These are phyloP conservation scores for Diospyros lotus DNA, from an alignment of 148 eudicot species.

Conservation along the genomic window DNA sequence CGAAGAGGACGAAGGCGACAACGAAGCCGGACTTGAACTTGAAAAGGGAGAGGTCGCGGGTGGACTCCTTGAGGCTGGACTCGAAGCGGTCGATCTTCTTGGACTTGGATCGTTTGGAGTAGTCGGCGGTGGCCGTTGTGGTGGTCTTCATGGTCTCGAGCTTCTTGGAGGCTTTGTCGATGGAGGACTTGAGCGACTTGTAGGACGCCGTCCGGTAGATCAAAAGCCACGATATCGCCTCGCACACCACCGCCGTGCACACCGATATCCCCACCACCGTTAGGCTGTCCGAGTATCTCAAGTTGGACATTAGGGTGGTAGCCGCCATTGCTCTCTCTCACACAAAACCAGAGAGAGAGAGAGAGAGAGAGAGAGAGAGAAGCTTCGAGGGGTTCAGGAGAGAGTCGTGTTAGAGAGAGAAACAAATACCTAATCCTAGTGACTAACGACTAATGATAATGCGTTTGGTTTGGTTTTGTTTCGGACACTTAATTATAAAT, in stretches of 20 bases:
- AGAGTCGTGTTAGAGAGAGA: no score
- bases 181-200: slow-evolving; percentile 90
- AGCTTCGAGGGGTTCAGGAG: no score
- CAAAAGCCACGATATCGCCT: slow-evolving; percentile 79
- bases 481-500: no score
- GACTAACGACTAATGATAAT: no score
- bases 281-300: slow-evolving; percentile 66
- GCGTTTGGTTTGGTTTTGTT: no score
- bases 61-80: slow-evolving; percentile 73
- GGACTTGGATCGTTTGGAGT: slow-evolving; percentile 43
- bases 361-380: background rate
- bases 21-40: slow-evolving; percentile 95
- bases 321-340: slow-evolving; percentile 48
- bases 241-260: slow-evolving; percentile 78
- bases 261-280: slow-evolving; percentile 67
- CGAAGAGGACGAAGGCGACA: slow-evolving; percentile 76
- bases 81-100: slow-evolving; percentile 93
- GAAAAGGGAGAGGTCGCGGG: slow-evolving; percentile 83
- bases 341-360: no score
- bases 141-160: slow-evolving; percentile 83
- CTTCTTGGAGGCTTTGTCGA: slow-evolving; percentile 88
- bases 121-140: slow-evolving; percentile 14
- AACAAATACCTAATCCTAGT: no score
- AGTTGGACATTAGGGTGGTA: slow-evolving; percentile 33
- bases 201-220: slow-evolving; percentile 91